A percentile compares a stretch with the other conserved stretches of the same genome.
phyloP scores from a whole-genome alignment of 306 rosid genomes.

The Glycyrrhiza uralensis region DNA sequence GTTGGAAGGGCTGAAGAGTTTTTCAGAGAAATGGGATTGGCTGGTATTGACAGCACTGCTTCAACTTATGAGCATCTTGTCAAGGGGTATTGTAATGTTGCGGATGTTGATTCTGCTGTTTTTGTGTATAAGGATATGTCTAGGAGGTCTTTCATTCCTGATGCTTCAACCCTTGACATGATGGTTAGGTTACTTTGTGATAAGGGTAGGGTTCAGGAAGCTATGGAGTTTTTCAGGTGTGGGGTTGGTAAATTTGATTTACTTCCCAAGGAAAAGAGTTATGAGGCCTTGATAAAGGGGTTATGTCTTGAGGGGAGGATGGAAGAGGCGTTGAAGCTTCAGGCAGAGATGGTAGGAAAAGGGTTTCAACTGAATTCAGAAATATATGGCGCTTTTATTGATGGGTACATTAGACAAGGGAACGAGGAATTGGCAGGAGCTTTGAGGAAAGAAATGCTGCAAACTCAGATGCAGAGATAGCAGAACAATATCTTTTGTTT shows the following conservation, averaged over 20 bases:
- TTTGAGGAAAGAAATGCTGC: conserved; percentile 66
- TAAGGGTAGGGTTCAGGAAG: conserved; percentile 51
- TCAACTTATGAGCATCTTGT: conserved; percentile 66
- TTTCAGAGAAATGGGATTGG: conserved; percentile 60
- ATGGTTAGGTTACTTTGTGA: conserved; percentile 45
- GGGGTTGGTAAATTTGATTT: conserved; percentile 40
- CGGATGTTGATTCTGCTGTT: conserved; percentile 55
- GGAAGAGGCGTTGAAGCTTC: conserved; percentile 71
- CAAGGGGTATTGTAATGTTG: conserved; percentile 50
- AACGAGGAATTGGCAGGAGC: conserved; percentile 53
- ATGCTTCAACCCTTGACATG: conserved; percentile 41
- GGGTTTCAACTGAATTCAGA: conserved; percentile 53
- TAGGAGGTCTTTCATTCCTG: conserved; percentile 54
- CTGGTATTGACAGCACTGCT: conserved; percentile 49
- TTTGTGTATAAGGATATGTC: conserved; percentile 67
- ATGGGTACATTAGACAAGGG: conserved; percentile 53
- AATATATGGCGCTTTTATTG: conserved; percentile 59
- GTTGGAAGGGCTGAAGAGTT: conserved; percentile 60
- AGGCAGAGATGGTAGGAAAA: conserved; percentile 81
- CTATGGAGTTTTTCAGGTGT: conserved; percentile 41
- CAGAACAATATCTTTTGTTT: conserved; percentile 2
- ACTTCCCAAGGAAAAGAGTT: conserved; percentile 47
- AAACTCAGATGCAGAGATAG: conserved; percentile 31
- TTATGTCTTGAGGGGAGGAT: conserved; percentile 54
- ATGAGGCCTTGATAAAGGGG: conserved; percentile 56